Conservation (phyloP, 1,284 basidiomycete species). For the Marasmius sp. region DNA sequence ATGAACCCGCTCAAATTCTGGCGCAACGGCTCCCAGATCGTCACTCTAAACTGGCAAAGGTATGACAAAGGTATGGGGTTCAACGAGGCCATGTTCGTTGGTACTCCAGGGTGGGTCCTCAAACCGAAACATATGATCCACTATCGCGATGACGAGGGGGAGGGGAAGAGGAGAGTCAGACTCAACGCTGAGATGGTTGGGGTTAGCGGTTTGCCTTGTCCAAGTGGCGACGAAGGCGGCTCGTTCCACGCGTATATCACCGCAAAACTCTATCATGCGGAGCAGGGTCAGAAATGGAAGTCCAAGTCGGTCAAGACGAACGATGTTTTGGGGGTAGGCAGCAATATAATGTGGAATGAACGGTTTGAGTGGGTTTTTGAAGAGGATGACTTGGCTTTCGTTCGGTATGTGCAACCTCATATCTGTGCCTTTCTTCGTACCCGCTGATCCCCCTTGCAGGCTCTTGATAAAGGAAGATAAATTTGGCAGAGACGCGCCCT, state of each 20-base stretch:
- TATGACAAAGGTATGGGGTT: constrained; percentile 52
- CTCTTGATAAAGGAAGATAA: constrained; percentile 38
- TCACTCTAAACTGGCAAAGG: constrained; percentile 65
- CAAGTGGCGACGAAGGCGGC: constrained; percentile 32
- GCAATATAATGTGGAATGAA: constrained; percentile 47
- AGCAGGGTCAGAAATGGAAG: constrained; percentile 39
- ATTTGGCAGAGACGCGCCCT: constrained; percentile 40
- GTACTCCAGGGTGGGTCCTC: constrained; percentile 55
- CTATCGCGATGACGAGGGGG: constrained; percentile 10
- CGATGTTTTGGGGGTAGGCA: constrained; percentile 29
- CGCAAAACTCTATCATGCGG: constrained; percentile 41
- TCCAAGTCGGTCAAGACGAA: constrained; percentile 36
- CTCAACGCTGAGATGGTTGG: constrained; percentile 42
- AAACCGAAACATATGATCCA: constrained; percentile 40
- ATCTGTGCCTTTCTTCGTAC: not conserved
- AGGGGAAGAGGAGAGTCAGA: constrained; percentile 15
- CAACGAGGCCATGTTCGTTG: constrained; percentile 66
- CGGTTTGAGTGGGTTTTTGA: constrained; percentile 48
- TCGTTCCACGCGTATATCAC: constrained; percentile 39
- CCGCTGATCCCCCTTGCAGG: constrained; percentile 20
- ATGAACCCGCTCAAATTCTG: constrained; percentile 55
- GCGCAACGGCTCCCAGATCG: constrained; percentile 61
- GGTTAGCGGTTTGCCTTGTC: constrained; percentile 44
- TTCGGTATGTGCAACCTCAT: constrained; percentile 36
- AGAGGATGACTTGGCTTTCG: constrained; percentile 48